phyloP scores from a whole-genome alignment of 805 yeast species.

The Lipomyces kockii region DNA sequence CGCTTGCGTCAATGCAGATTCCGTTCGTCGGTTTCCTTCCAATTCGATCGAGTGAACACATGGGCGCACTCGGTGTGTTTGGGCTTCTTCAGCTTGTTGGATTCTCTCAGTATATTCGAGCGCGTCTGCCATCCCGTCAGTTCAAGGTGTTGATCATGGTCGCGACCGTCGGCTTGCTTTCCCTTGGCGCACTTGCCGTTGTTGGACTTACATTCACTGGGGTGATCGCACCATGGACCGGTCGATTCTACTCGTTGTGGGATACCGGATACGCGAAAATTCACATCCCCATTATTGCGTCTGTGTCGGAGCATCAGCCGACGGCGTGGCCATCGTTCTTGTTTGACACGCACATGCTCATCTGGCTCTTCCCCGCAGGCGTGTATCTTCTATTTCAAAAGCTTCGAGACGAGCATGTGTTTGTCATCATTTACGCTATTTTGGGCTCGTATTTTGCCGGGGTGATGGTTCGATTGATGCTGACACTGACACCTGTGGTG shows the following conservation, averaged over 20 bases:
- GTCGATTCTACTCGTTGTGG: conserved; percentile 98
- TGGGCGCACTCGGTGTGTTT: conserved; percentile 97
- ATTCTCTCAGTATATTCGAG: conserved; percentile 77
- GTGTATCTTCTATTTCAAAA: conserved; percentile 89
- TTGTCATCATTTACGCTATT: conserved; percentile 89
- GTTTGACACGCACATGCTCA: conserved; percentile 88
- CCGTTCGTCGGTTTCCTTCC: conserved; percentile 99
- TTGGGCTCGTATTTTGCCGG: conserved; percentile 97
- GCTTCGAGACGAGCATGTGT: conserved; percentile 87
- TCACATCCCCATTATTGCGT: conserved; percentile 97
- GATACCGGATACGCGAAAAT: conserved; percentile 97
- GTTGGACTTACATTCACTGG: conserved; percentile 85
- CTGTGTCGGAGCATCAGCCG: conserved; percentile 99
- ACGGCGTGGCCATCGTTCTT: conserved; percentile 99
- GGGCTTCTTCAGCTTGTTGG: conserved; percentile 92
- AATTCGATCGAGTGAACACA: conserved; percentile 94
- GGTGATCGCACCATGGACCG: conserved; percentile 98
- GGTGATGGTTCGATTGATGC: conserved; percentile 97
- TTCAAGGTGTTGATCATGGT: conserved; percentile 66
- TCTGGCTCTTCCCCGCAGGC: conserved; percentile 99
- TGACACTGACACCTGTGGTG: conserved; percentile 93
- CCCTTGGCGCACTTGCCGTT: conserved; percentile 70
- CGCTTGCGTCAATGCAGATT: conserved; percentile 98
- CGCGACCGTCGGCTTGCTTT: conserved; percentile 57
- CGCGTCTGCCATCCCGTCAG: conserved; percentile 70